Conservation (phyloP, 1,139 yeast species). For the Saccharomyces pastorianus region DNA sequence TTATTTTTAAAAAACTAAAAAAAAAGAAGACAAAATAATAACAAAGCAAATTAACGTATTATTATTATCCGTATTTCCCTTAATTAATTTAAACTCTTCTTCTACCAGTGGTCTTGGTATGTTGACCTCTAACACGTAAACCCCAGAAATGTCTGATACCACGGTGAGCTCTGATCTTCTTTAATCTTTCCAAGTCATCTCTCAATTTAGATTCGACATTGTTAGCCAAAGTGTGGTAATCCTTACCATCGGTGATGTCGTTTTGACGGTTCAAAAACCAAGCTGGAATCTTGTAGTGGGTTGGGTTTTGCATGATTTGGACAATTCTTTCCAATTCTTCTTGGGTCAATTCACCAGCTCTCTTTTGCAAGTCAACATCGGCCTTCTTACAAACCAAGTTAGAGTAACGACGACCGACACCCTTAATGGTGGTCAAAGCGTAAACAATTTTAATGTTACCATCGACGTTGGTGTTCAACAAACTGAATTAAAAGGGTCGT, state of each 20-base stretch:
- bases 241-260: constrained; percentile 97
- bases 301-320: constrained; percentile 99
- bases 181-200: constrained; percentile 99
- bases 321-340: constrained; percentile 99
- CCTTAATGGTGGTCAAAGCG: constrained; percentile 99
- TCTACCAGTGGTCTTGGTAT: constrained; percentile 99
- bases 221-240: constrained; percentile 98
- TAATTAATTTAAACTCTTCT: constrained; percentile 35
- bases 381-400: constrained; percentile 99
- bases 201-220: constrained; percentile 98
- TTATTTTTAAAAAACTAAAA: background rate
- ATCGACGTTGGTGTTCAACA: constrained; percentile 99
- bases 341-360: constrained; percentile 99
- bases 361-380: constrained; percentile 94
- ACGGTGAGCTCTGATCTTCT: constrained; percentile 99
- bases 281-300: constrained; percentile 97
- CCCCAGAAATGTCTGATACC: constrained; percentile 99
- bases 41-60: background rate
- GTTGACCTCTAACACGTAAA: constrained; percentile 94
- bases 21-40: background rate
- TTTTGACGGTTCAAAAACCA: constrained; percentile 99
- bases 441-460: constrained; percentile 99
- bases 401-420: constrained; percentile 99
- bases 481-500: constrained; percentile 41
- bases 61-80: background rate